phyloP scores from a whole-genome alignment of 177 flowering plant species.

The Vitis hybrid region DNA sequence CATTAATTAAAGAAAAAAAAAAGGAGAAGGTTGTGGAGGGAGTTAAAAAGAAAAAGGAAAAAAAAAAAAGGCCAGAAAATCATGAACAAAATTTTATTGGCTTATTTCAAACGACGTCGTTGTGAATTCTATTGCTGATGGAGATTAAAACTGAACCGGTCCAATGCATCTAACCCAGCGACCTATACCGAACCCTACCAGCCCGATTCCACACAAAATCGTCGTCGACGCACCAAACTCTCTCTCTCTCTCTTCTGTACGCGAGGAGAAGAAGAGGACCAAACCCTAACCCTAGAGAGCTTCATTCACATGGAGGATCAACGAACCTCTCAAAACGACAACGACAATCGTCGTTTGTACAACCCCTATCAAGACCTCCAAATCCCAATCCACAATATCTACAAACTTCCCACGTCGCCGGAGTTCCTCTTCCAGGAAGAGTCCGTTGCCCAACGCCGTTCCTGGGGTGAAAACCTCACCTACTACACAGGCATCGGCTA shows the following conservation, averaged over 20 bases:
- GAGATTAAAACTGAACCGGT: too few species aligned
- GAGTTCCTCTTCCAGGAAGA: conserved; percentile 87
- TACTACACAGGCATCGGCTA: conserved; percentile 57
- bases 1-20: too few species aligned
- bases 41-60: too few species aligned
- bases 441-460: conserved; percentile 61
- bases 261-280: background rate
- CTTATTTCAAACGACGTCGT: too few species aligned
- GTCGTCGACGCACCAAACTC: too few species aligned
- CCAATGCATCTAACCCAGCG: too few species aligned
- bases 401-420: conserved; percentile 82
- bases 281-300: conserved; percentile 6
- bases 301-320: conserved; percentile 9
- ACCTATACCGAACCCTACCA: background rate
- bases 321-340: conserved; percentile 4
- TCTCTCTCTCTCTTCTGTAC: too few species aligned
- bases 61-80: too few species aligned
- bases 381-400: conserved; percentile 52
- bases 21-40: too few species aligned
- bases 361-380: conserved; percentile 77
- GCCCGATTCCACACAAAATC: background rate
- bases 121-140: too few species aligned
- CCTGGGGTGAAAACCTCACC: conserved; percentile 35
- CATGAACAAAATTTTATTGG: too few species aligned
- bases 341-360: conserved; percentile 51